Base-by-base conservation (phyloP, 805 yeast species). In the Zygotorulaspora sp. region DNA sequence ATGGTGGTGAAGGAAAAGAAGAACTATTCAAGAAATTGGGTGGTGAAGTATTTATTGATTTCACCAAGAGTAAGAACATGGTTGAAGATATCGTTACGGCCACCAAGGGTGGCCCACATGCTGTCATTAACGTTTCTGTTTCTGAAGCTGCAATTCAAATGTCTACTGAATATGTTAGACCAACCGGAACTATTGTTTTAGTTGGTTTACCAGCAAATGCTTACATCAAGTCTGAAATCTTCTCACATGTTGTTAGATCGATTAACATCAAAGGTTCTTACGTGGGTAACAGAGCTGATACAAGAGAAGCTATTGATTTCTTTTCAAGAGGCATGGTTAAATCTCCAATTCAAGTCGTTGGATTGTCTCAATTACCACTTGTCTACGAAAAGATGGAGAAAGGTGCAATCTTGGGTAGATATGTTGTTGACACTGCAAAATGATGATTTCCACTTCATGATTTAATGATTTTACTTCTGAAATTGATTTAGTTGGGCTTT, bases 231-330 rank as follows among this genome's bases (percentile, higher is more conserved):
- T 76, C 86, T 12, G 71, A 76, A 32, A 83, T 85, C 32, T 80
- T 83, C 66, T 68, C 71, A 30, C 77, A 82, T 29, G 94, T 85
- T 37, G 79, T 82, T 47, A 81, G 74, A 62, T 76, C 84, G 26
- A 69, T 83, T 58, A 68, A 69, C 55, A 78, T 85, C 60, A 74
- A 71, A 59, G 94, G 92, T 44, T 83, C 94, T 18, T 83, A 83
- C 55, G 95, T 86, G 40, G 95, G 95, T 46, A 84, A 83, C 75
- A 79, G 94, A 65, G 83, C 82, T 39, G 95, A 86, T 63, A 75
- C 94, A 9, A 62, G 72, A 58, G 88, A 80, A 64, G 87, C 87
- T 32, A 58, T 80, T 41, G 85, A 80, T 53, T 80, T 80, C 72
- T 80, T 78, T 58, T 45, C 71, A 42, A 71, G 85, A 63, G 87